Base-by-base conservation (phyloP, 2,329 filamentous ascomycete species). In the Epichloe baconii region DNA sequence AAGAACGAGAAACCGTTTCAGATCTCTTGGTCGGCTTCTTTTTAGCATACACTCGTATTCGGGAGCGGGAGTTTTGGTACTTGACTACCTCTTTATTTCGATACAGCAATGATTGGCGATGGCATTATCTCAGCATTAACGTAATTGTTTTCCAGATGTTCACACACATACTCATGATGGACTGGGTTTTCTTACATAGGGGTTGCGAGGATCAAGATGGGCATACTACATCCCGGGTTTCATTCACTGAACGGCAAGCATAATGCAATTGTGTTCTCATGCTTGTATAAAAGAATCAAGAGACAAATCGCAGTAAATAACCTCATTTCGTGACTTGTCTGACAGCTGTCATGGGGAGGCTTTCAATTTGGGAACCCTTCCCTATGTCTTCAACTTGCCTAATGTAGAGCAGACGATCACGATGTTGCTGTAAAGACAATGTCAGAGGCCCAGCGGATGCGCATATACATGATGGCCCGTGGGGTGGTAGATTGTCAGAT, bases 81-180 rank as follows among this genome's bases (percentile, higher is more conserved):
- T 15, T 36, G 40, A 15, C 3, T 38, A 36, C 35, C 35, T 15
- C 17, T 45, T 21, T 35, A 11, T 45, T 45, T 19, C 17, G 14
- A 11, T 31, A 23, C 23, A 15, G 11, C 21, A 11, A 44, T n/a
- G 42, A 44, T 11, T 12, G 43, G 43, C 26, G 23, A 19, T 45
- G n/a, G 26, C n/a, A 17, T 45, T 11, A 2, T 45, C 26, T 48
- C 38, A 52, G 50, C 50, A 47, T 52, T 49, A 44, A 46, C 50
- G 50, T 52, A 12, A 37, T 40, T 21, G 41, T 12, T 11, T 42
- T 42, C 42, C 12, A 19, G 11, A n/a, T 23, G 11, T 41, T 48
- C 14, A 45, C 12, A n/a, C 14, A 31, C 26, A 31, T 34, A 31
- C 3, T 34, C 21, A 45, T 44, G 38, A 49, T 36, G 36, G 17